Conservation (phyloP, 2,329 filamentous ascomycete species). For the Intubia oerlemansii region DNA sequence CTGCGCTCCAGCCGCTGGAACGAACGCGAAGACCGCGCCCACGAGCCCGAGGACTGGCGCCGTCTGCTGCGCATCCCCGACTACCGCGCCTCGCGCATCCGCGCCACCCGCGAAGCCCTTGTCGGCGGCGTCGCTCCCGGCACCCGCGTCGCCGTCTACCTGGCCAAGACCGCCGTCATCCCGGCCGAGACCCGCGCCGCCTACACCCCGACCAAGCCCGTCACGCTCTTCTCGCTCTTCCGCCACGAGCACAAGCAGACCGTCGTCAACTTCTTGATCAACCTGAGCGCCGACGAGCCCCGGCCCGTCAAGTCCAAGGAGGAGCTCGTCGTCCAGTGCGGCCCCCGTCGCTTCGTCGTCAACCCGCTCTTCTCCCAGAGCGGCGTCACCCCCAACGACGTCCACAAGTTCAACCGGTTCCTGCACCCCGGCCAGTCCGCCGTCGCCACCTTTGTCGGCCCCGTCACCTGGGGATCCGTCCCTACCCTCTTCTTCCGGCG, state of each 20-base stretch:
- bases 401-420: slow-evolving; percentile 90
- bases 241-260: slow-evolving; percentile 91
- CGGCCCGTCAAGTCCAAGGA: slow-evolving; percentile 76
- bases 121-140: slow-evolving; percentile 75
- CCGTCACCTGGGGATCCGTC: slow-evolving; percentile 81
- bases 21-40: slow-evolving; percentile 62
- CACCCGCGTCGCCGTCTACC: slow-evolving; percentile 60
- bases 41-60: slow-evolving; percentile 80
- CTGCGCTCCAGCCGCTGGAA: slow-evolving; percentile 77
- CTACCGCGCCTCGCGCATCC: slow-evolving; percentile 65
- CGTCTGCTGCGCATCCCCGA: slow-evolving; percentile 73
- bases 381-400: slow-evolving; percentile 86
- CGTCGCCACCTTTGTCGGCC: slow-evolving; percentile 75
- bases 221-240: slow-evolving; percentile 68
- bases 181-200: slow-evolving; percentile 21
- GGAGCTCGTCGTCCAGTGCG: slow-evolving; percentile 78
- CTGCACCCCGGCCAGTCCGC: slow-evolving; percentile 78
- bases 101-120: slow-evolving; percentile 59
- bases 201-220: slow-evolving; percentile 33
- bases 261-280: slow-evolving; percentile 74
- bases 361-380: slow-evolving; percentile 77
- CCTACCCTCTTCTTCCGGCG: slow-evolving; percentile 75
- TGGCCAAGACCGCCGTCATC: slow-evolving; percentile 16
- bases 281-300: slow-evolving; percentile 55
- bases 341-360: slow-evolving; percentile 66